These are phyloP conservation scores for Zopfia rhizophila DNA, from an alignment of 2,329 filamentous ascomycete species.

Conservation along the genomic window DNA sequence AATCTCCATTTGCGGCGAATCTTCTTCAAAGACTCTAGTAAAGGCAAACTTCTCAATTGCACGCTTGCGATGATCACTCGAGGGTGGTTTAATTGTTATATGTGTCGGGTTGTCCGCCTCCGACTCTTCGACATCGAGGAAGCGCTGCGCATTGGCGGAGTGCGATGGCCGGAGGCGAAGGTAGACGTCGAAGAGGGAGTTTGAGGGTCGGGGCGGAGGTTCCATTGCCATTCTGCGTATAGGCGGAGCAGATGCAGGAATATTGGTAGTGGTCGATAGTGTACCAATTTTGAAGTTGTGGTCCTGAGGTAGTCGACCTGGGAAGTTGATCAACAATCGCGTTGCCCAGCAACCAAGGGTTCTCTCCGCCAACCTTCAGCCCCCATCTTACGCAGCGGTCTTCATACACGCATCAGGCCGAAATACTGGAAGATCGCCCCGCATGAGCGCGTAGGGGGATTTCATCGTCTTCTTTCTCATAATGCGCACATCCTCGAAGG, in stretches of 20 bases:
- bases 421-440: no score
- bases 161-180: conserved; percentile 73
- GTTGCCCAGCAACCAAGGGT: no score
- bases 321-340: conserved; percentile 24
- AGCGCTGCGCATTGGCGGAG: conserved; percentile 67
- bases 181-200: conserved; percentile 87
- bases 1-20: conserved; percentile 83
- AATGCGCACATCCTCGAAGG: no score
- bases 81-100: conserved; percentile 69
- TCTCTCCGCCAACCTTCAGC: no score
- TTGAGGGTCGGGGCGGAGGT: conserved; percentile 46
- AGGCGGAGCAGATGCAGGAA: conserved; percentile 8
- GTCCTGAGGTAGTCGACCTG: neutral
- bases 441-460: no score
- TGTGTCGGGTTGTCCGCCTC: conserved; percentile 56
- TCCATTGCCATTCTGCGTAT: conserved; percentile 45
- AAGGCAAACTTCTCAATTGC: conserved; percentile 95
- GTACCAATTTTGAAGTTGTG: conserved; percentile 12
- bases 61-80: conserved; percentile 82
- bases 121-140: conserved; percentile 77
- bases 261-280: conserved; percentile 18
- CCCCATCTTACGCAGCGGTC: no score
- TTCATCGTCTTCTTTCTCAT: no score
- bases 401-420: no score
- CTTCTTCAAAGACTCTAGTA: conserved; percentile 90